Evolutionary conservation across 345 rosid species (phyloP).

Genomic region (Firmiana major): DNA sequence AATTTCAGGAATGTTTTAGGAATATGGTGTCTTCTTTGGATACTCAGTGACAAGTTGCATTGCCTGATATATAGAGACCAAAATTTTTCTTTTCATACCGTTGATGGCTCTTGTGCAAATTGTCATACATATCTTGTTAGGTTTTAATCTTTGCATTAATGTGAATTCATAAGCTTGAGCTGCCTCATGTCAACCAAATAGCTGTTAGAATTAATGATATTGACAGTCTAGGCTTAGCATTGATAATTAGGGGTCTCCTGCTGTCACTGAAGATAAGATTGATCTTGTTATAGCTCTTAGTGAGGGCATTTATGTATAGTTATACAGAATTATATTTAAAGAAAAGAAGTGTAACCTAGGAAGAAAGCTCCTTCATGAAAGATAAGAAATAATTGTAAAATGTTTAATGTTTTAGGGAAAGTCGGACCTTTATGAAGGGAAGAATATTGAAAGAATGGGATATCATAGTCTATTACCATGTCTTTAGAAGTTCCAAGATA

Average conservation of each 20-base stretch:
- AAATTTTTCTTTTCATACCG: not conserved
- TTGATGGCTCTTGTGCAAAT: not conserved
- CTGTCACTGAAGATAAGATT: not conserved
- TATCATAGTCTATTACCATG: not conserved
- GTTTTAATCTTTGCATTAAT: not conserved
- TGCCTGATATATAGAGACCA: not conserved
- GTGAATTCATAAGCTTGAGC: not conserved
- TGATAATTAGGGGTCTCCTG: not conserved
- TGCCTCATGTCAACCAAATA: not conserved
- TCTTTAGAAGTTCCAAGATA: not conserved
- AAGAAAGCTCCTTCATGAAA: slow-evolving; percentile 6
- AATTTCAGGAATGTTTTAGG: not conserved
- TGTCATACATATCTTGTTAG: not conserved
- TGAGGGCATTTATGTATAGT: not conserved
- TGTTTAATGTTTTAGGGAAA: not conserved
- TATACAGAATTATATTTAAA: not conserved
- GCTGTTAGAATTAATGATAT: not conserved
- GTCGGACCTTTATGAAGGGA: not conserved
- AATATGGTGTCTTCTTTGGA: not conserved
- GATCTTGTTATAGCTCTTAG: not conserved
- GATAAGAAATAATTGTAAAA: not conserved
- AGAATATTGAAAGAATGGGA: not conserved
- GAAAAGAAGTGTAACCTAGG: not conserved
- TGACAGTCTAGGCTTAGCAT: not conserved
- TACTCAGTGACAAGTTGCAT: not conserved